These are phyloP conservation scores for Amanita pseudoporphyria DNA, from an alignment of 768 basidiomycete genomes.

Conservation along the genomic window DNA sequence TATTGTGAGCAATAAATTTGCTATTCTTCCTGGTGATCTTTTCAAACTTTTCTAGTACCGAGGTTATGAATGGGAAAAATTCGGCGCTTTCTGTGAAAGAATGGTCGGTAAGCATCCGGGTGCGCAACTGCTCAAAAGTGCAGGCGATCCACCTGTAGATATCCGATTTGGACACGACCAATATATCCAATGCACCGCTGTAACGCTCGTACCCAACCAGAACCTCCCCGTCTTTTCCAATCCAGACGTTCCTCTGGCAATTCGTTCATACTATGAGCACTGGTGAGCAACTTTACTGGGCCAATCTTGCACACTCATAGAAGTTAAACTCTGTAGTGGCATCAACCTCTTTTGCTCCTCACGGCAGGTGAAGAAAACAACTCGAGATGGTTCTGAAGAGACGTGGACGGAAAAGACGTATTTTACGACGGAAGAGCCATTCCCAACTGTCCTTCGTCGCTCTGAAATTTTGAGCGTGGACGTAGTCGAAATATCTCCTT, in stretches of 20 bases:
- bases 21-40: conserved; percentile 5
- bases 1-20: conserved; percentile 44
- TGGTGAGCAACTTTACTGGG: conserved; percentile 33
- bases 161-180: conserved; percentile 71
- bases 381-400: conserved; percentile 60
- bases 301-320: background rate
- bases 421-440: conserved; percentile 77
- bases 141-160: conserved; percentile 73
- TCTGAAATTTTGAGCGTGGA: conserved; percentile 74
- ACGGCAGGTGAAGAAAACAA: conserved; percentile 54
- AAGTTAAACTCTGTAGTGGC: conserved; percentile 38
- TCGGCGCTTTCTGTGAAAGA: conserved; percentile 79
- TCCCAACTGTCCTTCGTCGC: conserved; percentile 85
- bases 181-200: conserved; percentile 83
- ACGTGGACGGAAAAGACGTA: conserved; percentile 86
- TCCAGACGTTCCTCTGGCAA: conserved; percentile 69
- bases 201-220: conserved; percentile 79
- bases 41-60: conserved; percentile 54
- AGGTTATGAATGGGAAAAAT: conserved; percentile 93
- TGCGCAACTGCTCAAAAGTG: conserved; percentile 65
- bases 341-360: conserved; percentile 77
- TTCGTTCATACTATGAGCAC: conserved; percentile 83
- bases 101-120: conserved; percentile 88
- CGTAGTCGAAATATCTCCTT: conserved; percentile 72
- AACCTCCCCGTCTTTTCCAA: conserved; percentile 71